Percentiles rank a stretch among this genome's conserved stretches.
Conservation (phyloP, 2,329 filamentous ascomycete genomes). For the Penicillium sp. region DNA sequence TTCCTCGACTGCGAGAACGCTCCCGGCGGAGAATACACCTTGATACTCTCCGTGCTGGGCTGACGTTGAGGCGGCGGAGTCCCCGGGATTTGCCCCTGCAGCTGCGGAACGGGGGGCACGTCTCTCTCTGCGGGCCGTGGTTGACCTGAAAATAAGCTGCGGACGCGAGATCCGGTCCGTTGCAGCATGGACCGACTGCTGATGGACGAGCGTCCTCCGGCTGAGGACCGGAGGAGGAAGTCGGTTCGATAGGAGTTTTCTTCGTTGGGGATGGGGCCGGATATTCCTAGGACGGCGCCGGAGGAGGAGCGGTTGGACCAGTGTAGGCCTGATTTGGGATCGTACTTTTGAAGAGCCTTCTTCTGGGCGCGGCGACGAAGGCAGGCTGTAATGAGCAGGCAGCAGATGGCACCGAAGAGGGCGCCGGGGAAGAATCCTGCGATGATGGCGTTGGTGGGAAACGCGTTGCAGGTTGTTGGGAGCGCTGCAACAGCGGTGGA, state of each 20-base stretch:
- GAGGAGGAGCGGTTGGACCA: conserved; percentile 30
- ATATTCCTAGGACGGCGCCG: conserved; percentile 34
- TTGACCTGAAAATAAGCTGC: conserved; percentile 30
- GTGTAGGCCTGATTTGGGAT: conserved; percentile 22
- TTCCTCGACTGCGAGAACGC: conserved; percentile 22
- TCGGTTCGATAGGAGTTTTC: conserved; percentile 40
- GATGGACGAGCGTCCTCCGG: conserved; percentile 18
- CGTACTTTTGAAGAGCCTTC: conserved; percentile 16
- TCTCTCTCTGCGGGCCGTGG: conserved; percentile 18
- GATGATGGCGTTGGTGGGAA: conserved; percentile 37
- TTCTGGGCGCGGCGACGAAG: conserved; percentile 24
- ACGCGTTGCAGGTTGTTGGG: conserved; percentile 29
- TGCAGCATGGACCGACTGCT: conserved; percentile 29
- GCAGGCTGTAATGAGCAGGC: conserved; percentile 47
- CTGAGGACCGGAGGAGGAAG: conserved; percentile 33
- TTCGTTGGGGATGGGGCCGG: conserved; percentile 39
- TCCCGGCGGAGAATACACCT: conserved; percentile 41
- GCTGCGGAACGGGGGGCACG: conserved; percentile 14
- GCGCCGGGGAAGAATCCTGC: conserved; percentile 45
- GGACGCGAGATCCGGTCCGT: conserved; percentile 33
- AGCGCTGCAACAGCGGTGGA: conserved; percentile 3
- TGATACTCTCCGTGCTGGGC: conserved; percentile 42
- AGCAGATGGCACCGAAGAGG: conserved; percentile 44
- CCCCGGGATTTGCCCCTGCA: conserved; percentile 15
- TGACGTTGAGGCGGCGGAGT: conserved; percentile 21